These are phyloP conservation scores for Ramularia endophylla DNA, from an alignment of 2,329 filamentous ascomycete species.

Conservation along the genomic window DNA sequence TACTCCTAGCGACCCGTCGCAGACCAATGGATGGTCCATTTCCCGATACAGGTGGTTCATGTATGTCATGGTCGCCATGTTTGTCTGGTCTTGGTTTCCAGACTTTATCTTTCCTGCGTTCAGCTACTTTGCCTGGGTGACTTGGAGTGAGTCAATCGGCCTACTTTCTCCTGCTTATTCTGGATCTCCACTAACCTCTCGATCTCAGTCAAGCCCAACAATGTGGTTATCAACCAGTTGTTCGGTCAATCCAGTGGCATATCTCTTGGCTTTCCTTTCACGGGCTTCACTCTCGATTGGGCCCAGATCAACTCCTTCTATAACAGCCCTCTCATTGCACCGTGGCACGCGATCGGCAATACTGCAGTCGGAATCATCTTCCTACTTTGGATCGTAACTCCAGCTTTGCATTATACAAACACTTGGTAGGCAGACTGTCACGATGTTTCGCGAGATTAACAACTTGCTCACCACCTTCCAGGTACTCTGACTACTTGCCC, in stretches of 20 bases:
- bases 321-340: constrained; percentile 54
- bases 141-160: too few species aligned
- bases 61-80: constrained; percentile 62
- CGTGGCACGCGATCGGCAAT: constrained; percentile 32
- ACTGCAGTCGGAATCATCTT: constrained; percentile 19
- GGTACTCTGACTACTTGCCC: too few species aligned
- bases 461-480: too few species aligned
- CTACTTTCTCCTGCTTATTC: too few species aligned
- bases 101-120: constrained; percentile 70
- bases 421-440: constrained; percentile 74
- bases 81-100: constrained; percentile 81
- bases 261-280: constrained; percentile 32
- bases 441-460: too few species aligned
- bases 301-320: constrained; percentile 75
- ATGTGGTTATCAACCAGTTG: constrained; percentile 55
- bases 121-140: constrained; percentile 83
- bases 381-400: constrained; percentile 19
- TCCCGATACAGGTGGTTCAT: constrained; percentile 82
- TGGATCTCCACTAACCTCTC: too few species aligned
- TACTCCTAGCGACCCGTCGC: constrained; percentile 41
- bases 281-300: constrained; percentile 86
- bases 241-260: constrained; percentile 24
- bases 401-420: constrained; percentile 55
- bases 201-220: constrained; percentile 78
- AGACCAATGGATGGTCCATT: constrained; percentile 66